Conservation (phyloP, 352 stramenopile species). For the Detonula confervacea region DNA sequence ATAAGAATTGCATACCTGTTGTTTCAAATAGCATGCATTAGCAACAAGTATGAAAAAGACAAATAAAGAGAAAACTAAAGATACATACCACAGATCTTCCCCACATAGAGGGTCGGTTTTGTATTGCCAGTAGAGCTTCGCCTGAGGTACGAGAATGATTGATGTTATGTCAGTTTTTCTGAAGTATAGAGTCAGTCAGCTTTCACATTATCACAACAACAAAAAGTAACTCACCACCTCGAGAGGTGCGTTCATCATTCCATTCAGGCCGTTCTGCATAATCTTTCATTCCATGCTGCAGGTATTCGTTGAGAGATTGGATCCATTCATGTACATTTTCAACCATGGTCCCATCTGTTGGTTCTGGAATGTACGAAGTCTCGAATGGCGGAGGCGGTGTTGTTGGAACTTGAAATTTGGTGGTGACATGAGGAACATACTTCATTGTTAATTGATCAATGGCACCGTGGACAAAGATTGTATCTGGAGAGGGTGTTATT, state of each 20-base stretch:
- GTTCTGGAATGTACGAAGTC: constrained; percentile 11
- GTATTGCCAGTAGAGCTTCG: constrained; percentile 69
- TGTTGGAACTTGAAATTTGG: constrained; percentile 67
- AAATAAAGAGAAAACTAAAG: too few relatives aligned
- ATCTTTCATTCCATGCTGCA: constrained; percentile 84
- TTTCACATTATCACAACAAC: too few relatives aligned
- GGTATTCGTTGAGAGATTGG: constrained; percentile 87
- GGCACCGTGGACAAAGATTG: constrained; percentile 93
- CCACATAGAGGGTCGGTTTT: constrained; percentile 75
- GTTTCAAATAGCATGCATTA: too few relatives aligned
- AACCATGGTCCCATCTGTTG: constrained; percentile 34
- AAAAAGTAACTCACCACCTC: constrained; percentile 74
- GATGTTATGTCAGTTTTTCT: too few relatives aligned
- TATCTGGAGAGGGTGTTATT: constrained; percentile 54
- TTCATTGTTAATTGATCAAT: constrained; percentile 86
- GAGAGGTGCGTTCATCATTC: constrained; percentile 72
- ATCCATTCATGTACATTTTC: constrained; percentile 73
- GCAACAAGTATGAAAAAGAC: too few relatives aligned
- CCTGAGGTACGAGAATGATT: too few relatives aligned
- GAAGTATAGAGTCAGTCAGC: too few relatives aligned
- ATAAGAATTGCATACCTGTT: constrained; percentile 74
- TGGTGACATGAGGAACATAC: constrained; percentile 79
- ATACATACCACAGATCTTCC: constrained; percentile 68
- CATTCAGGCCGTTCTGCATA: constrained; percentile 88
- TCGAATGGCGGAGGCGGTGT: constrained; percentile 81